Base-by-base conservation (phyloP, 2,329 filamentous ascomycete genomes). In the Zymoseptoria crescenta region DNA sequence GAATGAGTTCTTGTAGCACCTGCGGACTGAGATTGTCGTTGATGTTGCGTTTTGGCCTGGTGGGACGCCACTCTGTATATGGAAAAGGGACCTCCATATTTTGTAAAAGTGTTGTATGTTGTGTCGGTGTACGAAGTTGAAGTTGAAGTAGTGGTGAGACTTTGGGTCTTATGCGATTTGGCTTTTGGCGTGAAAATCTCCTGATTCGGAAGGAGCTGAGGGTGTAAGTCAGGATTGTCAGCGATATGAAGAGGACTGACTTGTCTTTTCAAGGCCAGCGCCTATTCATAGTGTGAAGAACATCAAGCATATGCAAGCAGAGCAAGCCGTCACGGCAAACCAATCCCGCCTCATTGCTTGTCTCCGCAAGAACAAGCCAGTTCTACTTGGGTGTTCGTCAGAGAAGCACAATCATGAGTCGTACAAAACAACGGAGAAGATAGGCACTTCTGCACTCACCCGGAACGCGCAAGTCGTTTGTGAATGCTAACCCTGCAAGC, bases 11-110 rank as follows among this genome's bases (percentile, higher is more conserved):
- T 2, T 6, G 27, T 19, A 57, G 35, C 13, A 13, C n/a, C 10
- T 45, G 35, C 52, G 20, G 63, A 49, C 51, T 55, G 9, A 62
- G 55, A 19, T 8, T 41, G 29, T 48, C 48, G 6, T 45, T 51
- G 24, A 62, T 58, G 19, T 45, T 45, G 35, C 35, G 35, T 16
- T 45, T 13, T 45, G 35, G 35, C 7, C 35, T 13, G 13, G 35
- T 45, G 13, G 35, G 35, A 4, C 35, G 35, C 35, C 35, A 45
- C 35, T 45, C 13, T n/a, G 35, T 45, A 6, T 45, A 7, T 45
- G 35, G 9, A 16, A 45, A 45, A 5, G 29, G 19, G 6, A n/a
- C 27, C 8, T 28, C 28, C 52, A 24, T 24, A 24, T 19, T 8
- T 8, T n/a, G 19, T 55, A 30, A 52, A 55, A 49, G 45, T 45